Evolutionary conservation across 768 basidiomycete species (phyloP).

Genomic region (Suillus spraguei): DNA sequence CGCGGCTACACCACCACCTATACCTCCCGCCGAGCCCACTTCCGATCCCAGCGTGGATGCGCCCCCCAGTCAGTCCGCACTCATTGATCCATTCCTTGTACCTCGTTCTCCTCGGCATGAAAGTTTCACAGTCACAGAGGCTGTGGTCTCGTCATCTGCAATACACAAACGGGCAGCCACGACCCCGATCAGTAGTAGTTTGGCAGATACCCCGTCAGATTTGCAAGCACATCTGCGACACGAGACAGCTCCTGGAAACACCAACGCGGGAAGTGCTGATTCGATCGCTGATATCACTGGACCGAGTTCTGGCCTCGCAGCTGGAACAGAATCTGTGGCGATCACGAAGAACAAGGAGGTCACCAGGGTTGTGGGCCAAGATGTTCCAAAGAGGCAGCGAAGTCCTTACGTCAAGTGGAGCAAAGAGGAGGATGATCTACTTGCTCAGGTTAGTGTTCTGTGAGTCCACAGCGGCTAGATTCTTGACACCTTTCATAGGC

Average conservation of each 20-base stretch:
- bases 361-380: constrained; percentile 33
- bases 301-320: not conserved
- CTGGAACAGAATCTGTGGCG: constrained; percentile 3
- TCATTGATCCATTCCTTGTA: not conserved
- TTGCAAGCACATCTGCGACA: constrained; percentile 8
- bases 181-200: constrained; percentile 8
- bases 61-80: not conserved
- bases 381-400: constrained; percentile 35
- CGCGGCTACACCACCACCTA: not conserved
- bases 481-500: constrained; percentile 27
- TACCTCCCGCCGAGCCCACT: not conserved
- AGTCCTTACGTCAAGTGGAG: constrained; percentile 47
- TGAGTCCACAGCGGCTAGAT: not conserved
- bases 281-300: constrained; percentile 7
- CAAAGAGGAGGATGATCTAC: constrained; percentile 43
- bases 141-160: not conserved
- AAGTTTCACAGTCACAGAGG: not conserved
- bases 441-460: constrained; percentile 35
- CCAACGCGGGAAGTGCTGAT: constrained; percentile 3
- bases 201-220: constrained; percentile 12
- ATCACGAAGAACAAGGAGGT: constrained; percentile 25
- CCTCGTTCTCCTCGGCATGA: not conserved
- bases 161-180: constrained; percentile 2
- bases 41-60: not conserved
- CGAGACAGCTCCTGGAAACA: constrained; percentile 13